A percentile compares a stretch with the other conserved stretches of the same genome.
These are phyloP conservation scores for Cercospora sp. DNA, from an alignment of 2,329 filamentous ascomycete genomes.

Conservation along the genomic window DNA sequence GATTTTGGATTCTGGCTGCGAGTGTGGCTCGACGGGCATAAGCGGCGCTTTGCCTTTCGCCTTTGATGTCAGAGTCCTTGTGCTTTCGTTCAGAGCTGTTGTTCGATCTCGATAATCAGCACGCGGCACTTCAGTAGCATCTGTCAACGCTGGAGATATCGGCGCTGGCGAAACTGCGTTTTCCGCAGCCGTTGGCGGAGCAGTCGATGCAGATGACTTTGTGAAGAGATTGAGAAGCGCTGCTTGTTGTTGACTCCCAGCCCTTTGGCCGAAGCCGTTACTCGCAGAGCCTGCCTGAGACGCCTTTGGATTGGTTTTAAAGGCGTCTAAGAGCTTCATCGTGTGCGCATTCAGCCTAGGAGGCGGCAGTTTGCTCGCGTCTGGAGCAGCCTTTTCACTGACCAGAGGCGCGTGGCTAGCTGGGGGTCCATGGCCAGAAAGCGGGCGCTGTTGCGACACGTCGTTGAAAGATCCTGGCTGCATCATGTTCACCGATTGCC, in stretches of 20 bases:
- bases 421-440: not conserved
- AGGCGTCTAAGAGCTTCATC: conserved; percentile 58
- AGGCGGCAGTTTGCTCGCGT: conserved; percentile 59
- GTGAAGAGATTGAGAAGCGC: conserved; percentile 50
- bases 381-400: conserved; percentile 50
- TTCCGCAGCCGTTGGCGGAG: conserved; percentile 10
- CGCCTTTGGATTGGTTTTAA: conserved; percentile 37
- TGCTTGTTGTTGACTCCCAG: conserved; percentile 47
- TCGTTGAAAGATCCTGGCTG: conserved; percentile 7
- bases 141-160: conserved; percentile 27
- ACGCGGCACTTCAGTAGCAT: conserved; percentile 26
- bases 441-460: conserved; percentile 11
- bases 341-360: conserved; percentile 61
- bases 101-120: conserved; percentile 16
- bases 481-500: conserved; percentile 5
- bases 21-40: not conserved
- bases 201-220: conserved; percentile 30
- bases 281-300: conserved; percentile 22
- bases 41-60: conserved; percentile 5
- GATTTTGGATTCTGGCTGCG: not conserved
- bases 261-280: conserved; percentile 8
- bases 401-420: conserved; percentile 36
- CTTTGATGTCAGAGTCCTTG: conserved; percentile 35
- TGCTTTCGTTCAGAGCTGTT: conserved; percentile 38
- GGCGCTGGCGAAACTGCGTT: conserved; percentile 8